Evolutionary conservation across 805 yeast species (phyloP).

Genomic region (Wickerhamiella vanderwaltii): DNA sequence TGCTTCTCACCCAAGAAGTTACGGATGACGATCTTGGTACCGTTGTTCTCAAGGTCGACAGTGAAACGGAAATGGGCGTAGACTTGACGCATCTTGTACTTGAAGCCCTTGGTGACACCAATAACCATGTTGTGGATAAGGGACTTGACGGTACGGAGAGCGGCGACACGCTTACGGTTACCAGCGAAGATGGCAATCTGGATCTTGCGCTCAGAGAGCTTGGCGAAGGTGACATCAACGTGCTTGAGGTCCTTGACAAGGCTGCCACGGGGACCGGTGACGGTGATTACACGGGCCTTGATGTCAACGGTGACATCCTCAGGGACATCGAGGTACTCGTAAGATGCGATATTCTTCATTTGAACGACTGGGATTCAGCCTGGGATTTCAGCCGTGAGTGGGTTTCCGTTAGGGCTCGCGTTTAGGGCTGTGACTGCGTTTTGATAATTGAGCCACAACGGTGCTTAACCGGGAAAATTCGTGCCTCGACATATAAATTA

Average conservation of each 20-base stretch:
- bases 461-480: too few relatives aligned
- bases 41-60: constrained; percentile 78
- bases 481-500: too few relatives aligned
- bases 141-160: constrained; percentile 96
- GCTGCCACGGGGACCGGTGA: constrained; percentile 96
- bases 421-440: constrained; percentile 9
- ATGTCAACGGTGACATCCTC: constrained; percentile 85
- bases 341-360: constrained; percentile 81
- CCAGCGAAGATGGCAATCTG: constrained; percentile 94
- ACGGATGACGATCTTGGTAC: constrained; percentile 86
- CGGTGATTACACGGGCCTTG: constrained; percentile 82
- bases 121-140: constrained; percentile 85
- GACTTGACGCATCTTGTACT: constrained; percentile 99
- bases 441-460: too few relatives aligned
- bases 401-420: constrained; percentile 8
- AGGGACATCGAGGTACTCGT: constrained; percentile 74
- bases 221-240: constrained; percentile 82
- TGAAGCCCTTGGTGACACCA: constrained; percentile 99
- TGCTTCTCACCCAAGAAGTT: constrained; percentile 99
- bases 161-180: constrained; percentile 99
- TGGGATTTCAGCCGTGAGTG: constrained; percentile 7
- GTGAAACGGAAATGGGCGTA: constrained; percentile 99
- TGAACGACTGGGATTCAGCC: too few relatives aligned
- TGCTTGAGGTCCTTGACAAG: constrained; percentile 84
- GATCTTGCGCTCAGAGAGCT: constrained; percentile 58